phyloP scores from a whole-genome alignment of 2,329 filamentous ascomycete species.

The Ophiocordyceps sinensis region DNA sequence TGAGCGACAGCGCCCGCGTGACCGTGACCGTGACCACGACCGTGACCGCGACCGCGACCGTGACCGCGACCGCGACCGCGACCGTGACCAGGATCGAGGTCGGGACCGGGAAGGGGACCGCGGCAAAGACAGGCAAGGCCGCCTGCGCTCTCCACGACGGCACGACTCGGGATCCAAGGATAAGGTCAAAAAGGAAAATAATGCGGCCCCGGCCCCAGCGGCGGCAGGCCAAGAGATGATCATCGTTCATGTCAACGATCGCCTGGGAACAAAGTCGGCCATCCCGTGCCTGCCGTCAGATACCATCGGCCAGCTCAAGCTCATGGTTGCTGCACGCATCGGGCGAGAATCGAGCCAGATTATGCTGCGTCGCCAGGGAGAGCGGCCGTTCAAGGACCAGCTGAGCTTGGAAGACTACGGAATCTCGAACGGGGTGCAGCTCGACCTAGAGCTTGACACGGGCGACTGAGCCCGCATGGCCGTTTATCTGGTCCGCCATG shows the following conservation, averaged over 20 bases:
- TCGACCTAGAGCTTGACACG: constrained; percentile 48
- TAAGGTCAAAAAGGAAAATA: constrained; percentile 17
- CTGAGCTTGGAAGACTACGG: constrained; percentile 83
- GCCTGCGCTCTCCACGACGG: constrained; percentile 7
- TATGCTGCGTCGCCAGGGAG: constrained; percentile 78
- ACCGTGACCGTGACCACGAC: constrained; percentile 11
- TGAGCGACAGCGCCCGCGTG: constrained; percentile 11
- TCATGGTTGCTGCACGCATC: constrained; percentile 79
- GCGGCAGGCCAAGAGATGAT: constrained; percentile 64
- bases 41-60: constrained; percentile 15
- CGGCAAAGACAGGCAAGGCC: neutral
- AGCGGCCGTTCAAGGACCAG: constrained; percentile 85
- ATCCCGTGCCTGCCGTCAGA: constrained; percentile 83
- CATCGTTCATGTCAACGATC: constrained; percentile 83
- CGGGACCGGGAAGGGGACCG: constrained; percentile 13
- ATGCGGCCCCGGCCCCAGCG: constrained; percentile 10
- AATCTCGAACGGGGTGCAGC: constrained; percentile 75
- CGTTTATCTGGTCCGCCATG: too few relatives aligned
- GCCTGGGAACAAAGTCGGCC: constrained; percentile 88
- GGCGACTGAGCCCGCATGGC: constrained; percentile 29
- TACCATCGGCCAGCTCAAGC: constrained; percentile 74
- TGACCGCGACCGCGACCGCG: constrained; percentile 13
- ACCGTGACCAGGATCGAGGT: constrained; percentile 14
- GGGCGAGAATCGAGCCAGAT: constrained; percentile 86
- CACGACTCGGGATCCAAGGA: constrained; percentile 19